Evolutionary conservation across 768 basidiomycete genomes (phyloP), one percentile per base, ranked within the genome.

Genomic region (Calocera cornea): DNA sequence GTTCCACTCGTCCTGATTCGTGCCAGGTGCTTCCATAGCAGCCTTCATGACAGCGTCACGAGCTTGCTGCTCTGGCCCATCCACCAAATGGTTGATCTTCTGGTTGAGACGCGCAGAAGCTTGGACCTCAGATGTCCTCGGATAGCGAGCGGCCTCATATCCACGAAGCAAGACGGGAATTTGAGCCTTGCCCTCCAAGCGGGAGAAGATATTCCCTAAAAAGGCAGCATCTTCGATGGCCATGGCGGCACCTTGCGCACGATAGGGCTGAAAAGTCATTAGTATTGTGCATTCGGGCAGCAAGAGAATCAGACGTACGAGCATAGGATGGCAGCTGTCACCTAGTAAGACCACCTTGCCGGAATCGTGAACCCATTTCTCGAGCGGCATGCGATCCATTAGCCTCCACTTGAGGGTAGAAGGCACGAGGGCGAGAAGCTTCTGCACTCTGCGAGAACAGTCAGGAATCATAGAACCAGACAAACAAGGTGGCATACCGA

Each of bases 161-260:
- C 83, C 86, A 34, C 78, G 74, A 66, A 86, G 75, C 63, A 87
- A 75, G 16, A 79, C 78, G 0, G 81, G 76, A 38, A 87, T 76
- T 70, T 87, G 83, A 2, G 80, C 78, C 60, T 75, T 74, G 41
- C 76, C 71, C 50, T 78, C 76, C 2, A 87, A 77, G 64, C 81
- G 80, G 22, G 83, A 80, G 72, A 87, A 86, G n/a, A 87, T 79
- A 63, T 78, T 80, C 22, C 82, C 84, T 19, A 87, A 74, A 2
- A 83, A 81, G 66, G 84, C 83, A 0, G 85, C 84, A 70, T 87
- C 87, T 75, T 88, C 87, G 24, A 87, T 76, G 2, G 78, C 79
- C 66, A 86, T 77, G 12, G 80, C 80, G 0, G 81, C 78, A 29
- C 79, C 78, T 72, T 86, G 82, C 34, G 80, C 78, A 1, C 81